Evolutionary conservation across 2,329 filamentous ascomycete genomes (phyloP), one percentile per base, ranked within the genome.

Genomic region (Cytospora piceicola): DNA sequence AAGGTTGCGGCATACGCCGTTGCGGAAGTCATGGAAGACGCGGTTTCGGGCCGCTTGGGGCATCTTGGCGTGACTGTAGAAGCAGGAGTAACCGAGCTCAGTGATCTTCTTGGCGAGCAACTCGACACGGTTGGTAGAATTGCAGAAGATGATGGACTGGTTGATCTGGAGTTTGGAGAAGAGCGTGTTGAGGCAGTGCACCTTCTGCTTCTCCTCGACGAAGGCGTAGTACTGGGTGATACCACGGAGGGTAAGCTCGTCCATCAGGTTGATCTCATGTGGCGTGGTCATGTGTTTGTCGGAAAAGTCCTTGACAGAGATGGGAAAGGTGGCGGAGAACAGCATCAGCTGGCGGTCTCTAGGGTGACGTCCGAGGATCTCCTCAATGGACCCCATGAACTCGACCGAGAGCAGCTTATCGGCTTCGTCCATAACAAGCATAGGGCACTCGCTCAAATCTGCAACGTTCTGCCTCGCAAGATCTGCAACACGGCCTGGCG

Each of bases 81-180:
- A 99, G 82, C 95, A 99, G 1, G 95, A 99, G 80, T 99, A 99
- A 70, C 95, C 95, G 70, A 99, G 88, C 78, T 99, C 96, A 57
- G 96, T 99, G 75, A 99, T 99, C 80, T 99, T 99, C 85, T 99
- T 99, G 59, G 95, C 95, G 30, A 99, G 87, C 61, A 99, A 85
- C 80, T 99, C 95, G 68, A 99, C 95, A 70, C 95, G 92, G 78
- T 98, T 98, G 62, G 95, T 99, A 51, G 95, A 99, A 80, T 99
- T 99, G 82, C 95, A 99, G 83, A 99, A 99, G 77, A 99, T 99
- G 82, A 99, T 99, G 69, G 96, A 99, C 82, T 99, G 95, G 81
- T 99, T 99, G 82, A 99, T 99, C 80, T 99, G 94, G 20, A 99
- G 88, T 80, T 97, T 97, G 72, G 94, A 97, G 83, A 99, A 99